Evolutionary conservation across 1,284 basidiomycete genomes (phyloP).

Genomic region (Pyrrhoderma noxium): DNA sequence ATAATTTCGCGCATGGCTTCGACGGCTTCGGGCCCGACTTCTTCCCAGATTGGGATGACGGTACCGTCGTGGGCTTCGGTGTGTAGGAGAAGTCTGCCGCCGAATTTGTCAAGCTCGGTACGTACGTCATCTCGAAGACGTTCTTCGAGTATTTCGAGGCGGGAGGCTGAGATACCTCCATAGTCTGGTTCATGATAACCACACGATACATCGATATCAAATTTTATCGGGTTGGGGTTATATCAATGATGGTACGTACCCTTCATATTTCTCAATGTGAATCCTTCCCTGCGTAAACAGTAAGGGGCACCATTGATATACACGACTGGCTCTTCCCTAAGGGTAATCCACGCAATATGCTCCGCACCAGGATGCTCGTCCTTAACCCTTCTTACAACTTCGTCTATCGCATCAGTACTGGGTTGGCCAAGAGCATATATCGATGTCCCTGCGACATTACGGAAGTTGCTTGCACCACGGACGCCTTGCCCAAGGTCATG

Average conservation of each 20-base stretch:
- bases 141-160: slow-evolving; percentile 87
- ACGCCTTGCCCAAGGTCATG: slow-evolving; percentile 57
- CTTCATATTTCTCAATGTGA: slow-evolving; percentile 83
- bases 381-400: slow-evolving; percentile 71
- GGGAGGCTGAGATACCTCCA: slow-evolving; percentile 83
- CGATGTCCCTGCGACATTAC: slow-evolving; percentile 75
- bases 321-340: slow-evolving; percentile 91
- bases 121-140: slow-evolving; percentile 87
- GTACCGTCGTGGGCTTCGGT: slow-evolving; percentile 85
- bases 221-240: slow-evolving; percentile 9
- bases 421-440: slow-evolving; percentile 94
- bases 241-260: slow-evolving; percentile 32
- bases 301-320: slow-evolving; percentile 88
- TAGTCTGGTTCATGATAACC: slow-evolving; percentile 52
- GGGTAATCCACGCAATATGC: slow-evolving; percentile 84
- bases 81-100: slow-evolving; percentile 84
- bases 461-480: slow-evolving; percentile 92
- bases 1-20: slow-evolving; percentile 89
- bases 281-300: slow-evolving; percentile 72
- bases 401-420: slow-evolving; percentile 82
- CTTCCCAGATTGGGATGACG: slow-evolving; percentile 95
- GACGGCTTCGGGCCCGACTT: slow-evolving; percentile 72
- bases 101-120: slow-evolving; percentile 75
- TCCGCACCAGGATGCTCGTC: slow-evolving; percentile 51
- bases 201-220: not conserved